Evolutionary conservation across 2,329 filamentous ascomycete species (phyloP).

Genomic region (Aureobasidium sp.): DNA sequence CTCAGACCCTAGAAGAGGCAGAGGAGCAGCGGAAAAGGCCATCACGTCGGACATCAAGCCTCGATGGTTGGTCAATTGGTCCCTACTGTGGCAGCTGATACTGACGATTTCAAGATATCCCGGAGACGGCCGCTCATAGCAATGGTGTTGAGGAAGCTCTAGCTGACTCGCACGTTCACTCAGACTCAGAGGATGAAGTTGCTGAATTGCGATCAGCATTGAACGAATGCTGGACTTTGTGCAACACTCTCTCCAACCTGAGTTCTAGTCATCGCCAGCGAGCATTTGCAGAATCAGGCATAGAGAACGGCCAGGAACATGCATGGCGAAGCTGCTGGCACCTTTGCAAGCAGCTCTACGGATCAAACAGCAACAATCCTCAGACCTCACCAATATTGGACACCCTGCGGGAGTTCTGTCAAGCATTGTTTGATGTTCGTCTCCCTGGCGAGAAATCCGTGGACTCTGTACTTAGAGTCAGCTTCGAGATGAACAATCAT

Average conservation of each 20-base stretch:
- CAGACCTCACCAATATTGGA: slow-evolving; percentile 55
- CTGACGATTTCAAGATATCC: slow-evolving; percentile 27
- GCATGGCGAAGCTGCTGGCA: slow-evolving; percentile 95
- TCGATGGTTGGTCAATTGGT: slow-evolving; percentile 58
- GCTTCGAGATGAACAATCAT: slow-evolving; percentile 92
- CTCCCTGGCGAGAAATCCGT: slow-evolving; percentile 68
- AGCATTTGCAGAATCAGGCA: slow-evolving; percentile 68
- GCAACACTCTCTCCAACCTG: slow-evolving; percentile 79
- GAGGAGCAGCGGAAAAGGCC: slow-evolving; percentile 49
- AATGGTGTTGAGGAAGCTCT: neutral
- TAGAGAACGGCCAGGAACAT: slow-evolving; percentile 71
- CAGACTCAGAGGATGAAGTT: slow-evolving; percentile 41
- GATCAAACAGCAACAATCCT: slow-evolving; percentile 54
- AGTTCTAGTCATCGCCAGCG: slow-evolving; percentile 77
- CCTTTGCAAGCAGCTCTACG: slow-evolving; percentile 81
- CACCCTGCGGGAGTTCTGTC: slow-evolving; percentile 85
- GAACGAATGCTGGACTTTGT: slow-evolving; percentile 86
- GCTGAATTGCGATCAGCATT: slow-evolving; percentile 67
- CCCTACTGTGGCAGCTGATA: neutral
- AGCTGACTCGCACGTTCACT: neutral
- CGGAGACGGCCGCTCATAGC: slow-evolving; percentile 18
- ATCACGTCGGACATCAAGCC: slow-evolving; percentile 59
- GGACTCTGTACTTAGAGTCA: slow-evolving; percentile 83
- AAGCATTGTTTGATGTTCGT: slow-evolving; percentile 80
- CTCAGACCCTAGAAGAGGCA: slow-evolving; percentile 74